Evolutionary conservation across 139 green algal species (phyloP).

Genomic region (Monoraphidium neglectum): DNA sequence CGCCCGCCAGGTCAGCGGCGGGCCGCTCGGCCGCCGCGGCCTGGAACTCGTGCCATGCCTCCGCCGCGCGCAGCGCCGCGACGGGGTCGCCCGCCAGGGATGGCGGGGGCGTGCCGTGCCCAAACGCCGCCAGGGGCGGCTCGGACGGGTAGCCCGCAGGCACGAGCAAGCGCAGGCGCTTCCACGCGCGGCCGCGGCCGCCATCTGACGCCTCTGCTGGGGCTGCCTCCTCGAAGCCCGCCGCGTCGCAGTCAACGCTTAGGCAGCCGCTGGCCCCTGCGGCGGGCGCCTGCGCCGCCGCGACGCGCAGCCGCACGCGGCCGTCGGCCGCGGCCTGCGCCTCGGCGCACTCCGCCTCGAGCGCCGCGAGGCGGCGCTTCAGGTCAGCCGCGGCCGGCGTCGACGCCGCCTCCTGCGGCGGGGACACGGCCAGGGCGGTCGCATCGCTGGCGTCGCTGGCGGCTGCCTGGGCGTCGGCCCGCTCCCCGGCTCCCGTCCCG

Average conservation of each 20-base stretch:
- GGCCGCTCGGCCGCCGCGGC: slow-evolving; percentile 10
- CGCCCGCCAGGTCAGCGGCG: slow-evolving; percentile 2
- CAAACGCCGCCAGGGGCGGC: not conserved
- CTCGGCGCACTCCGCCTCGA: too few relatives aligned
- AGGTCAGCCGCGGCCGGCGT: too few relatives aligned
- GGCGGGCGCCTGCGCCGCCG: not conserved
- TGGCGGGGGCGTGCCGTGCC: not conserved
- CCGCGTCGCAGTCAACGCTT: not conserved
- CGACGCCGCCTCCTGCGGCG: too few relatives aligned
- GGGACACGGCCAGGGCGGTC: too few relatives aligned
- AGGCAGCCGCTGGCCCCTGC: not conserved
- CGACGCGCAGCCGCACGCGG: not conserved
- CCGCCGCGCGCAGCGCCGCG: not conserved
- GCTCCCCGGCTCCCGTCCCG: too few relatives aligned
- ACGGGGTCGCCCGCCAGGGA: not conserved
- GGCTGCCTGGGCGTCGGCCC: too few relatives aligned
- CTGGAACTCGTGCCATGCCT: slow-evolving; percentile 22
- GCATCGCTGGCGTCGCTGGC: too few relatives aligned
- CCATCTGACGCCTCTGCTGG: not conserved
- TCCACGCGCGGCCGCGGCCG: slow-evolving; percentile 7
- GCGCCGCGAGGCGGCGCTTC: too few relatives aligned
- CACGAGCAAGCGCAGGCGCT: slow-evolving; percentile 22
- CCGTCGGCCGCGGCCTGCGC: too few relatives aligned
- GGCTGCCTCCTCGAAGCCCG: not conserved
- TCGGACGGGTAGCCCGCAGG: slow-evolving; percentile 2